Evolutionary conservation across 1,284 basidiomycete species (phyloP), one percentile per base, ranked within the genome.

Genomic region (Malassezia equina): DNA sequence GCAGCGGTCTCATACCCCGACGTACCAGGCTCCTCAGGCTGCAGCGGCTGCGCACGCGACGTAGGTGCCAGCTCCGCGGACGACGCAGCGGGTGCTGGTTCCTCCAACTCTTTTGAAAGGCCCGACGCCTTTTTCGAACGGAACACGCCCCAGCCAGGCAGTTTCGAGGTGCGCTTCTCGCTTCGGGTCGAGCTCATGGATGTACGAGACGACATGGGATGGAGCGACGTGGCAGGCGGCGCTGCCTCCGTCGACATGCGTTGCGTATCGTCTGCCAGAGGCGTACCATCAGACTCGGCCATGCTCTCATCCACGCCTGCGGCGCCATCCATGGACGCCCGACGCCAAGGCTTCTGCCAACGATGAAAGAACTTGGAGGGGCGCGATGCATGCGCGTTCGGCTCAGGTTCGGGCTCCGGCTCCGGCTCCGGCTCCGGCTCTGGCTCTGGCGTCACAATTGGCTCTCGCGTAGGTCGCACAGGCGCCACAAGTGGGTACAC

Each of bases 381-480:
- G 4, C 36, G 36, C 36, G 36, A 19, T 8, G 36, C 36, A 5
- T 11, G 36, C n/a, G 19, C n/a, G 36, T 19, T 19, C 21, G 36
- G 36, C 19, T 39, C 36, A 19, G n/a, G 17, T 39, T 48, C 33
- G 25, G 46, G 33, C 32, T 34, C 46, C 21, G 31, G 28, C 7
- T 47, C 25, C 17, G 44, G 28, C 17, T 46, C 25, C 19, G 45
- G 28, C 45, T 32, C 28, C 31, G 45, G 45, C 13, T 47, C 46
- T 1, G 46, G 46, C 11, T 28, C 44, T 12, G 46, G 46, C 13
- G 36, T 39, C 19, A 9, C 36, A 19, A 36, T 32, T 19, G 46
- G 46, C 46, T 23, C 21, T 9, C 46, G 46, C 11, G 46, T 48
- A 4, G 46, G 27, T 19, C 24, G 31, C 23, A 48, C 46, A 9